Evolutionary conservation across 1,284 basidiomycete species (phyloP).

Genomic region (Rhizoctonia solani): DNA sequence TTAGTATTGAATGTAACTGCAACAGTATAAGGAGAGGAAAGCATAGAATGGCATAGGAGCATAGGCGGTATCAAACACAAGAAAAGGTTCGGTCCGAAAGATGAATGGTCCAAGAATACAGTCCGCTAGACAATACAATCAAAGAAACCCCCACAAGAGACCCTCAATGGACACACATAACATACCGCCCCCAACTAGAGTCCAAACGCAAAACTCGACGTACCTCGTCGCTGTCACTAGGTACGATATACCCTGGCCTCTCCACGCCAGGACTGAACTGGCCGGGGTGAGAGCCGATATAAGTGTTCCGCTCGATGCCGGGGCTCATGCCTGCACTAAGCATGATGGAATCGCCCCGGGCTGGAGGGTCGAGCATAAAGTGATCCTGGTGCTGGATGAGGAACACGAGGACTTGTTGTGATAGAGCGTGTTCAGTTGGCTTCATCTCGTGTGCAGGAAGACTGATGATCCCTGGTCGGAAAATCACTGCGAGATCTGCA

Average conservation of each 20-base stretch:
- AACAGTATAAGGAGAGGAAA: too few relatives aligned
- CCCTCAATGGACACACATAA: constrained; percentile 8
- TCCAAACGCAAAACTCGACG: constrained; percentile 26
- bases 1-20: too few relatives aligned
- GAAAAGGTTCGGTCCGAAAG: neutral
- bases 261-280: constrained; percentile 30
- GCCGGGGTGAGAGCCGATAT: neutral
- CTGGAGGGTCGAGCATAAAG: constrained; percentile 81
- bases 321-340: constrained; percentile 10
- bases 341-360: constrained; percentile 43
- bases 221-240: constrained; percentile 35
- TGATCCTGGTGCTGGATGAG: constrained; percentile 87
- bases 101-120: neutral
- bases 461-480: constrained; percentile 89
- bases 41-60: neutral
- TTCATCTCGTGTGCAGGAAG: constrained; percentile 84
- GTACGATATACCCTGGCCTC: constrained; percentile 31
- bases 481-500: constrained; percentile 94
- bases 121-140: neutral
- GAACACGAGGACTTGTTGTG: constrained; percentile 91
- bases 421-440: constrained; percentile 81
- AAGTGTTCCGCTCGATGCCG: constrained; percentile 1
- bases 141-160: constrained; percentile 16
- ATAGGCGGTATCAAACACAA: neutral
- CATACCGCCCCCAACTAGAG: constrained; percentile 3